Base-by-base conservation (phyloP, 2,329 filamentous ascomycete genomes). In the Chrysoporthe cubensis region DNA sequence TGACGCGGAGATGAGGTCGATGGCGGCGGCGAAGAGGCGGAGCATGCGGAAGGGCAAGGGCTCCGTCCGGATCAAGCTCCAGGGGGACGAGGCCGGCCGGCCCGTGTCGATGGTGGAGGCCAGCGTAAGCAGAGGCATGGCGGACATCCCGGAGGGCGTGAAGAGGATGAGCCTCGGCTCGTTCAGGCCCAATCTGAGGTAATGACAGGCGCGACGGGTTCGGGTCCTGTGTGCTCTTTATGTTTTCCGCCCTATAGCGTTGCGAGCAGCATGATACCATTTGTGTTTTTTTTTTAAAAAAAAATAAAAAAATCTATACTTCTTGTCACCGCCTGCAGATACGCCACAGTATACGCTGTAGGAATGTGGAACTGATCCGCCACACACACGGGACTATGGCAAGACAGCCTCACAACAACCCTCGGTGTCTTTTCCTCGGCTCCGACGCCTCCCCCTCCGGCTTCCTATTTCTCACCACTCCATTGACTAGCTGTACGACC, bases 21-120 rank as follows among this genome's bases (percentile, higher is more conserved):
- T 65, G 54, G 68, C 68, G 14, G 68, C 68, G n/a, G 62, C 66
- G 32, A 70, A 68, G 66, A 59, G 68, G 21, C 63, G 68, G 21
- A 70, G 68, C 26, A 44, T 68, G 9, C 61, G 46, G 44, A 70
- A 70, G 65, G 68, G 68, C 42, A 70, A 70, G 59, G 65, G 66
- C 0, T 68, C 68, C n/a, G 43, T 66, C n/a, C 68, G 43, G 59
- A 37, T 43, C 32, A 54, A n/a, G 18, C 6, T 44, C 6, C 58
- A 66, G 40, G 58, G 37, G 3, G 37, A 68, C 18, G 66, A 43
- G 9, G 21, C n/a, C 32, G 46, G 32, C 34, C 64, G 62, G 14
- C n/a, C 58, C 6, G 44, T 40, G 14, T 65, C 65, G 2, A 52
- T 63, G 62, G 40, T 64, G 44, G 52, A 65, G 6, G 21, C 21